Conservation (phyloP, 2,329 filamentous ascomycete species). For the Fonsecaea nubica region DNA sequence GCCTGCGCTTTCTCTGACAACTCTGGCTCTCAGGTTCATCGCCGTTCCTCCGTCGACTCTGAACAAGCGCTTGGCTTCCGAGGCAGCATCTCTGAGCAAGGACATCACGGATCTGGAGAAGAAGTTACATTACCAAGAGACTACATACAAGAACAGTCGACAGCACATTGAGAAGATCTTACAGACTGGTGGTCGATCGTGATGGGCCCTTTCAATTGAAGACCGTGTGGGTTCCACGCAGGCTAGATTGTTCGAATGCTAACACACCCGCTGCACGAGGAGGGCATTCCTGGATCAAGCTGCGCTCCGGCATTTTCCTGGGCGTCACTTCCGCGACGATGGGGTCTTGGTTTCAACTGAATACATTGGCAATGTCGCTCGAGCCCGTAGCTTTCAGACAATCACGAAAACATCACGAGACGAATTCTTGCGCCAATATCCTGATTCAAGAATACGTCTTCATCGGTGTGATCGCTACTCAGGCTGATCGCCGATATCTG, state of each 20-base stretch:
- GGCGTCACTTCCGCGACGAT: neutral
- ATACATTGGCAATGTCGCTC: neutral
- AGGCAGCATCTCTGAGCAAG: slow-evolving; percentile 75
- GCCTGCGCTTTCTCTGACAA: neutral
- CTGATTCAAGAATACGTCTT: neutral
- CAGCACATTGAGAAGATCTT: slow-evolving; percentile 91
- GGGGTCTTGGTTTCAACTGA: neutral
- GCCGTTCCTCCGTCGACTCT: slow-evolving; percentile 74
- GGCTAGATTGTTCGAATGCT: neutral
- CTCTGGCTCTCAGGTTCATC: slow-evolving; percentile 74
- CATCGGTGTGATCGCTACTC: neutral
- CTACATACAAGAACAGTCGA: slow-evolving; percentile 91
- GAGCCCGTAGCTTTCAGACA: neutral
- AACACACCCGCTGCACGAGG: neutral
- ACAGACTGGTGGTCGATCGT: slow-evolving; percentile 54
- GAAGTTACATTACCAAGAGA: slow-evolving; percentile 90
- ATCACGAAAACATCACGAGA: neutral
- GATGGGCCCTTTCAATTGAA: neutral
- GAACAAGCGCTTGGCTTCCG: slow-evolving; percentile 74
- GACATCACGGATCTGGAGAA: slow-evolving; percentile 85
- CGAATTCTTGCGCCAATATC: neutral
- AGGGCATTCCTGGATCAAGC: neutral
- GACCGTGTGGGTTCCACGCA: neutral
- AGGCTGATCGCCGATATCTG: neutral
- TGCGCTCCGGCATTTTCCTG: neutral